Conservation (phyloP, 176 grass and related monocot genomes). For the Eragrostis curvula region DNA sequence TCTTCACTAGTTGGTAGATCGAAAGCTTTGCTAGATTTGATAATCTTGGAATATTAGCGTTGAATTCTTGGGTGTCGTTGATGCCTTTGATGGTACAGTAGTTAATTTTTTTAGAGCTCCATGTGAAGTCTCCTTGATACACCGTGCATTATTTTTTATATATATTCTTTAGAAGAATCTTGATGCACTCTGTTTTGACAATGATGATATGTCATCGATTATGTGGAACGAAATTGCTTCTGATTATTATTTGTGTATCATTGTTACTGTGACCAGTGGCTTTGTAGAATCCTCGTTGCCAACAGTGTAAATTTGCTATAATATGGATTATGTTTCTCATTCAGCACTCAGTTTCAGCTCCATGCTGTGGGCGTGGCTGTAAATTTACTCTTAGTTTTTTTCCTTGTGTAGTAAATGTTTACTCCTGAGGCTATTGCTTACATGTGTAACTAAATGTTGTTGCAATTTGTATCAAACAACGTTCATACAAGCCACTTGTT, state of each 20-base stretch:
- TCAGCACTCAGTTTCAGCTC: not conserved
- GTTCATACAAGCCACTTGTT: slow-evolving; percentile 9
- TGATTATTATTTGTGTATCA: not conserved
- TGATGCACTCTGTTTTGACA: not conserved
- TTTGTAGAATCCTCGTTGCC: not conserved
- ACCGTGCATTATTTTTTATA: not conserved
- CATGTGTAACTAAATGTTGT: not conserved
- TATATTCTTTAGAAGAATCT: not conserved
- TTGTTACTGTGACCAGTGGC: not conserved
- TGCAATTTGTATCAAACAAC: not conserved
- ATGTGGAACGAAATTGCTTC: not conserved
- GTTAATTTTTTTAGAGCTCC: not conserved
- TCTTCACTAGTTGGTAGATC: not conserved
- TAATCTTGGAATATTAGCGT: slow-evolving; percentile 9
- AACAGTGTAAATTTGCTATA: not conserved
- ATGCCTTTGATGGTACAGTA: not conserved
- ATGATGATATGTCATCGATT: not conserved
- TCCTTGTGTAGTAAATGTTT: not conserved
- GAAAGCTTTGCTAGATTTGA: not conserved
- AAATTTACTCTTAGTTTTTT: not conserved
- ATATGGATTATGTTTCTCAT: not conserved
- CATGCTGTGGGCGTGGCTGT: not conserved
- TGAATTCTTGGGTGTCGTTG: not conserved
- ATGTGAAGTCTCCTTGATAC: not conserved
- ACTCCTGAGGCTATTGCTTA: not conserved